Base-by-base conservation (phyloP, 2,329 filamentous ascomycete genomes). In the Diaporthe nobilis region DNA sequence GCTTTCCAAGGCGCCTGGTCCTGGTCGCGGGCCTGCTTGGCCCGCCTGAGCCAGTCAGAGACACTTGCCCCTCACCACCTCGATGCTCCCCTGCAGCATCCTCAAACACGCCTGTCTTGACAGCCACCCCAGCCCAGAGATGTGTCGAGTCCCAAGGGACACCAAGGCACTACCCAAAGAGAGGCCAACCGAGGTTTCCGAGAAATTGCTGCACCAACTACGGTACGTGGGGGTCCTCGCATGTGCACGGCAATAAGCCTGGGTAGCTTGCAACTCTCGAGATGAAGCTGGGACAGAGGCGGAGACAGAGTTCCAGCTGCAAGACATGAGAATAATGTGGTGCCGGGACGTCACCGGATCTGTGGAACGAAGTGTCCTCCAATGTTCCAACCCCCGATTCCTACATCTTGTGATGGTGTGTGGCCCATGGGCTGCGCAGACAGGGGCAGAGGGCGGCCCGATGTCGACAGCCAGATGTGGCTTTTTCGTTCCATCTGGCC, bases 41-140 rank as follows among this genome's bases (percentile, higher is more conserved):
- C 71, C 71, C 73, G 47, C 47, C 17, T 58, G 34, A 31, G 25
- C 73, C 73, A 77, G 70, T 77, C 60, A 75, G 63, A 71, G 53
- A 25, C 42, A 20, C 8, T 34, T 31, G 61, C 75, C 61, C 61
- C 67, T 73, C 75, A 75, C 75, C 75, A 75, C 53, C 68, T 75
- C 68, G 47, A 42, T 15, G 61, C 67, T 72, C 79, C 78, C 78
- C 75, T 79, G 78, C 78, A 78, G 63, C 71, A 73, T 75, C 71
- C 78, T 79, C 77, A 79, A 80, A 80, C 78, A 79, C 75, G 60
- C 70, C 49, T 42, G 65, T 39, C 39, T 72, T 63, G 44, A 71
- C 49, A 34, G 67, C 47, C 49, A 44, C 34, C 44, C 47, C 15
- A 25, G n/a, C 31, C 28, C 47, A 47, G 31, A 63, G 60, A 39